Base-by-base conservation (phyloP, 2,329 filamentous ascomycete genomes). In the Trichoderma arundinaceum region DNA sequence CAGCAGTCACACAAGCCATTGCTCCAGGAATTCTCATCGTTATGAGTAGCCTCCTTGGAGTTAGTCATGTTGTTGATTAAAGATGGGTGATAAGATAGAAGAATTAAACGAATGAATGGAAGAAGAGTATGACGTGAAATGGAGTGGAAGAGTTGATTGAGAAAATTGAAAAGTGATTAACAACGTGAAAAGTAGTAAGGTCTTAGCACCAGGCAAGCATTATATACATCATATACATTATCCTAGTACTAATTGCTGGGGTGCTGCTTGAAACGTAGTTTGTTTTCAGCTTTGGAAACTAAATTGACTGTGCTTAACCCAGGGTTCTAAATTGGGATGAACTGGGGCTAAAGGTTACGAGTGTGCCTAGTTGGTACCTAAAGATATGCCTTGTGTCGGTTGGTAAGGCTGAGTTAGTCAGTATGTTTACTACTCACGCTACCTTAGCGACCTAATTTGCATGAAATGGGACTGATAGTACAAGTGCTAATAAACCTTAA, bases 1-100 rank as follows among this genome's bases (percentile, higher is more conserved):
- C 78, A 80, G 77, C 80, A 83, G 64, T 75, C 76, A 51, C 81
- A 83, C 71, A 83, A 77, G 56, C 66, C 71, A 77, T 74, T 0
- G 79, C 67, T 32, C 69, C 70, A 38, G 71, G 74, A 17, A 78
- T 72, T 1, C 80, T 81, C 66, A 73, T 74, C 67, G 78, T 81
- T 78, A 73, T 81, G 63, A 12, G 19, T 19, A 10, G 13, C 51
- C 32, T 43, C 46, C n/a, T 61, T 41, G 15, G 41, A 58, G 8
- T 6, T 8, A 43, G 43, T 6, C 43, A 61, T 61, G 2, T 33
- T 43, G 58, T 17, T 22, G 12, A 41, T 61, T 19, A 1, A 35
- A 53, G 8, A 10, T 35, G 3, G 32, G n/a, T 7, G 1, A 22
- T 13, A 19, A 9, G 38, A 13, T 1, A 19, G 15, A 19, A 48